Conservation (phyloP, 345 rosid genomes). For the Dimocarpus longan region DNA sequence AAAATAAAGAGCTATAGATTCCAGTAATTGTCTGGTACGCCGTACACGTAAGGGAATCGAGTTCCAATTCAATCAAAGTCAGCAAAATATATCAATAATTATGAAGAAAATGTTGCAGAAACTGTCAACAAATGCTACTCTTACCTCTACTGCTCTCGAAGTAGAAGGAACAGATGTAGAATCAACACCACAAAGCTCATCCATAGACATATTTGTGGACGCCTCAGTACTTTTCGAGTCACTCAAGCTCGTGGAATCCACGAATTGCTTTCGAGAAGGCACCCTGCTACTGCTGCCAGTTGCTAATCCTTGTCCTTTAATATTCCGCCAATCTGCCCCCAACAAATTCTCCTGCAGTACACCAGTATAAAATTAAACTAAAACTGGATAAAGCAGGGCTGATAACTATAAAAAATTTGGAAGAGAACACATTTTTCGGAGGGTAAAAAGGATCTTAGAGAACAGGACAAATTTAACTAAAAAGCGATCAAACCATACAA, state of each 20-base stretch:
- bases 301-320: constrained; percentile 66
- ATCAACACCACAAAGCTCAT: constrained; percentile 68
- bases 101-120: not conserved
- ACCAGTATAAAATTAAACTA: constrained; percentile 19
- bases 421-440: not conserved
- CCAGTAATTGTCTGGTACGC: not conserved
- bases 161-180: constrained; percentile 71
- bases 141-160: constrained; percentile 84
- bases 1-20: not conserved
- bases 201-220: constrained; percentile 58
- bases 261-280: constrained; percentile 62
- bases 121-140: constrained; percentile 4
- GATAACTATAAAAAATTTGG: not conserved
- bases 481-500: not conserved
- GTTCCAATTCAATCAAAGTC: not conserved
- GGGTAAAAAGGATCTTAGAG: not conserved
- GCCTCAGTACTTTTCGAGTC: constrained; percentile 81
- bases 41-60: not conserved
- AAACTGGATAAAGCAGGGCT: not conserved
- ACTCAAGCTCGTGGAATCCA: constrained; percentile 56
- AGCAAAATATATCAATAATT: not conserved
- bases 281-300: constrained; percentile 76
- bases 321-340: constrained; percentile 74
- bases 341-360: constrained; percentile 58
- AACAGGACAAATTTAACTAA: not conserved